Base-by-base conservation (phyloP, 441 rosid species). In the Mallotus japonicus region DNA sequence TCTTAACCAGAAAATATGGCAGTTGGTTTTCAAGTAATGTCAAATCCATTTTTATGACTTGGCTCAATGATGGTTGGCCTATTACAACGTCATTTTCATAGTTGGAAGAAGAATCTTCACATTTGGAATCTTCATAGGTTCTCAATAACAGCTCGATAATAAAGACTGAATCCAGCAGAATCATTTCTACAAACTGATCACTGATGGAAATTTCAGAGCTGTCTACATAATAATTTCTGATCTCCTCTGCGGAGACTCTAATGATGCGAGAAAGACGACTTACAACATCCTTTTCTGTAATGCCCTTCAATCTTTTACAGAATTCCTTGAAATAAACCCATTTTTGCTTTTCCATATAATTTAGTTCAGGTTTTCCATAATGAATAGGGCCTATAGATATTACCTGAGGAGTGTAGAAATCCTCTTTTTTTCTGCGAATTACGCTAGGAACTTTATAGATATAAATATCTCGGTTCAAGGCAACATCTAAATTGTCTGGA, bases 21-120 rank as follows among this genome's bases (percentile, higher is more conserved):
- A 32, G 54, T 40, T 81, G 84, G 50, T 81, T 81, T 64, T 75
- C 84, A 16, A 81, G 84, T 19, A 81, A 46, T 5, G 70, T 61
- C 70, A 82, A 9, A 55, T 82, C 85, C 14, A 44, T 70, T 6
- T 56, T 54, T 4, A 82, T 42, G 11, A 62, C 77, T 3, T 34
- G 14, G 57, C 50, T 40, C 8, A 79, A 44, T 73, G 76, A 72
- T 7, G 73, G 74, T 19, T 71, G 74, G 1, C 64, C 53, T 24
- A 76, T 53, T 5, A 82, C 11, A 9, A 28, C 53, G 20, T 79
- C 83, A 1, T 42, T 16, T 15, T 19, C 24, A 28, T 58, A 12
- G 4, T 5, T 14, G 7, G 63, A 6, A 24, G 6, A 37, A 37
- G 40, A 37, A 37, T 37, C 40, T 37, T 37, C 40, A 37, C 6